Base-by-base conservation (phyloP, 805 yeast species). In the Candida glaebosa region DNA sequence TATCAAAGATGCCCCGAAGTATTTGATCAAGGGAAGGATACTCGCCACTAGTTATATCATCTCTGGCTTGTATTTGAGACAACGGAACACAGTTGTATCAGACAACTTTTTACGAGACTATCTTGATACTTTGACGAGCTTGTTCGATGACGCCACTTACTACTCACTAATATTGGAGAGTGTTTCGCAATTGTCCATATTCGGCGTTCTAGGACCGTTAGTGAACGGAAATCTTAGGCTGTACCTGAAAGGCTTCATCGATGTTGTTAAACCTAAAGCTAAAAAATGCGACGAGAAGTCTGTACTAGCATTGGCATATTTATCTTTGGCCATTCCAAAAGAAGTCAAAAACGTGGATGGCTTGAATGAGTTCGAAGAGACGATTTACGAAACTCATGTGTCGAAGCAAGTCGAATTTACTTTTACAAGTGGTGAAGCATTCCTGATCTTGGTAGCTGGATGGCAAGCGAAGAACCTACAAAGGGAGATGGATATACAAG, bases 341-440 rank as follows among this genome's bases (percentile, higher is more conserved):
- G 20, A 39, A 2, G 41, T 46, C 10, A 14, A 22, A 18, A 32
- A 25, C 3, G 45, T 54, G 0, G 48, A 41, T 5, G 49, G 41
- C 3, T 58, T 65, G 14, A 48, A 51, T 8, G 56, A 67, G 1
- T 68, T 67, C 41, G 76, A 82, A 34, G 56, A 67, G 6, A 49
- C 60, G 1, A 52, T 88, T 1, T 80, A 72, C 50, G 82, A 76
- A 3, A 72, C 85, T 0, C 81, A 84, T 55, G 58, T 56, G 3
- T 75, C 88, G 0, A 87, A 84, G 47, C 87, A 85, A 45, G 68
- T 79, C n/a, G 97, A 91, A 45, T 77, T 70, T 38, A 62, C 84
- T 16, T 87, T 91, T 49, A 73, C 88, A 0, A 74, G 82, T 36
- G 97, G 98, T 40, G 98, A 91, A 56, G 89, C 96, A 0, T 61